A percentile compares a stretch with the other conserved stretches of the same genome.
These are phyloP conservation scores for Dioscorea zingiberensis DNA, from an alignment of 106 monocot genomes.

Conservation along the genomic window DNA sequence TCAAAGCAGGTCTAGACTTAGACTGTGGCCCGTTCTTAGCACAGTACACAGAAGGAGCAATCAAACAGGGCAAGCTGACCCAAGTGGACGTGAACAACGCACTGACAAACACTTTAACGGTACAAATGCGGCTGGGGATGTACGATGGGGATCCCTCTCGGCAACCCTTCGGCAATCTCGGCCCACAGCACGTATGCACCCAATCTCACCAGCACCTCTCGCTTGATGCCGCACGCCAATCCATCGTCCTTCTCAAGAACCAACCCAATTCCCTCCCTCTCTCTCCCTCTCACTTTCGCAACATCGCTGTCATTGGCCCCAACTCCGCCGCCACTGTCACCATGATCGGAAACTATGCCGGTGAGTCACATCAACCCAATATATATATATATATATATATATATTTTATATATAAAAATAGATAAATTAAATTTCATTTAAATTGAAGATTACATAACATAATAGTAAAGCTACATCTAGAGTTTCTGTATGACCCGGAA, in stretches of 20 bases:
- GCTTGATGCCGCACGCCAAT: slow-evolving; percentile 56
- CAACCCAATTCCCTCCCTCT: slow-evolving; percentile 47
- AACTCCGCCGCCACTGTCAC: slow-evolving; percentile 34
- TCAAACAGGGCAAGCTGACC: slow-evolving; percentile 46
- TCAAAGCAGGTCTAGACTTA: slow-evolving; percentile 95
- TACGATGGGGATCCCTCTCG: slow-evolving; percentile 47
- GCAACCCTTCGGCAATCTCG: slow-evolving; percentile 19
- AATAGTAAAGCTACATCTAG: too few species aligned
- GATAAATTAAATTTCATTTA: too few species aligned
- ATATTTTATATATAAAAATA: too few species aligned
- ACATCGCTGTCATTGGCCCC: slow-evolving; percentile 73
- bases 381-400: too few species aligned
- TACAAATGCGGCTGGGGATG: slow-evolving; percentile 66
- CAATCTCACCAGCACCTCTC: slow-evolving; percentile 54
- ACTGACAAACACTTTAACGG: slow-evolving; percentile 70
- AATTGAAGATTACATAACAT: too few species aligned
- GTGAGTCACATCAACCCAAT: slow-evolving; percentile 32
- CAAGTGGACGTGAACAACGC: slow-evolving; percentile 69
- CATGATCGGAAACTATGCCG: slow-evolving; percentile 77
- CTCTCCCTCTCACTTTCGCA: slow-evolving; percentile 20
- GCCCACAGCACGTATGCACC: slow-evolving; percentile 41
- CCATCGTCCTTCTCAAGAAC: slow-evolving; percentile 73
- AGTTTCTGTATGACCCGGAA: too few species aligned
- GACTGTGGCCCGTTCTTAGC: slow-evolving; percentile 84
- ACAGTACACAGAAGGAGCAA: slow-evolving; percentile 47